These are phyloP conservation scores for Myriosclerotinia duriaeana DNA, from an alignment of 2,329 filamentous ascomycete genomes.

Conservation along the genomic window DNA sequence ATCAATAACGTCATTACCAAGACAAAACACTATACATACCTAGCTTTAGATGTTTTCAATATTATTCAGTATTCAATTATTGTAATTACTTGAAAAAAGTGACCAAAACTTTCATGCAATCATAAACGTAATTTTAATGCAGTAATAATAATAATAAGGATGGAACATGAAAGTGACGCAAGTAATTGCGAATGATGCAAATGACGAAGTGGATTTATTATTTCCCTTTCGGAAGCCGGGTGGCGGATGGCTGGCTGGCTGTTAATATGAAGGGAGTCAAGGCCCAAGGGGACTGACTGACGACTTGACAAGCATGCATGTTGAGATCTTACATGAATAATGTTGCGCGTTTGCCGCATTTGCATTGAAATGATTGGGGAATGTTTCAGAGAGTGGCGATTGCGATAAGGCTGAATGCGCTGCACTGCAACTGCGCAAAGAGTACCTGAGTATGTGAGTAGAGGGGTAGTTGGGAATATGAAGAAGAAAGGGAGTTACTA, in stretches of 20 bases:
- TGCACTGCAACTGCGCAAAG: background rate
- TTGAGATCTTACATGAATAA: too few relatives aligned
- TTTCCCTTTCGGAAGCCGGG: background rate
- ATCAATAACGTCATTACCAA: too few relatives aligned
- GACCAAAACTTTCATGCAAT: background rate
- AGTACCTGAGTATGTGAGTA: too few relatives aligned
- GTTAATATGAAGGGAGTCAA: background rate
- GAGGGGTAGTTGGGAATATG: too few relatives aligned
- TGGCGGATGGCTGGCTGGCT: background rate
- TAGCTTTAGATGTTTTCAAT: too few relatives aligned
- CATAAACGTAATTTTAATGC: background rate
- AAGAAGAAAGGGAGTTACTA: too few relatives aligned
- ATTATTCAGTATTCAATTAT: too few relatives aligned
- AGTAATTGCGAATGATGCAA: conserved; percentile 5
- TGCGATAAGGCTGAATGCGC: conserved; percentile 13
- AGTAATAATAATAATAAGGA: background rate
- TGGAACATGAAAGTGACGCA: background rate
- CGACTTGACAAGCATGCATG: too few relatives aligned
- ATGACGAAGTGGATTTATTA: background rate
- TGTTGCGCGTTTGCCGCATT: too few relatives aligned
- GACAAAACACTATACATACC: too few relatives aligned
- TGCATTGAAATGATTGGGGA: background rate
- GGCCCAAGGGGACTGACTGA: too few relatives aligned
- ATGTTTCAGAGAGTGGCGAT: conserved; percentile 13
- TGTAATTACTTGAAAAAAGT: too few relatives aligned